These are phyloP conservation scores for Fraxinus floribunda DNA, from an alignment of 305 asterid species.

Conservation along the genomic window DNA sequence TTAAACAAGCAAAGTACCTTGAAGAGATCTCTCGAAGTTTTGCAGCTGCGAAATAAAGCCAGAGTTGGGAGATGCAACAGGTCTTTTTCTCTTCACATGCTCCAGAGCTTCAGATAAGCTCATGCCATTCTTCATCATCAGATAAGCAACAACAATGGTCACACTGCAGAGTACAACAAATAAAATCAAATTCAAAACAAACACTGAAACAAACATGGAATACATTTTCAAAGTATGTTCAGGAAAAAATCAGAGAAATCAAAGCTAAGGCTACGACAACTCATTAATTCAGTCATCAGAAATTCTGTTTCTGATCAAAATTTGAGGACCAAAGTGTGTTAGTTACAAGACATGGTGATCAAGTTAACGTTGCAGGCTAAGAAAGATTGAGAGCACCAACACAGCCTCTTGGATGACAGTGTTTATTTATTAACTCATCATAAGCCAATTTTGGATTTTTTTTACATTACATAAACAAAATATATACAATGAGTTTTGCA, in stretches of 20 bases:
- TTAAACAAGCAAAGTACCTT: conserved; percentile 32
- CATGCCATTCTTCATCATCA: conserved; percentile 73
- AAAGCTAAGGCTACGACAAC: not conserved
- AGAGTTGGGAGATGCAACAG: conserved; percentile 60
- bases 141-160: conserved; percentile 62
- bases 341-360: not conserved
- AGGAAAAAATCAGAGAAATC: not conserved
- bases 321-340: not conserved
- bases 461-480: not conserved
- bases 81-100: conserved; percentile 55
- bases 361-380: not conserved
- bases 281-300: not conserved
- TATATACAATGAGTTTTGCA: not conserved
- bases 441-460: not conserved
- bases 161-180: conserved; percentile 48
- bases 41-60: conserved; percentile 59
- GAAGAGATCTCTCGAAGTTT: conserved; percentile 44
- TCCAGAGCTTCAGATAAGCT: conserved; percentile 59
- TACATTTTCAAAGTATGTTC: not conserved
- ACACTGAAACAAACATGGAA: not conserved
- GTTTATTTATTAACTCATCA: not conserved
- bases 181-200: conserved; percentile 12
- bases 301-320: not conserved
- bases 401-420: not conserved
- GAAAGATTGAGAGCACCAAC: not conserved